Base-by-base conservation (phyloP, 805 yeast genomes). In the Starmerella riodocensis region DNA sequence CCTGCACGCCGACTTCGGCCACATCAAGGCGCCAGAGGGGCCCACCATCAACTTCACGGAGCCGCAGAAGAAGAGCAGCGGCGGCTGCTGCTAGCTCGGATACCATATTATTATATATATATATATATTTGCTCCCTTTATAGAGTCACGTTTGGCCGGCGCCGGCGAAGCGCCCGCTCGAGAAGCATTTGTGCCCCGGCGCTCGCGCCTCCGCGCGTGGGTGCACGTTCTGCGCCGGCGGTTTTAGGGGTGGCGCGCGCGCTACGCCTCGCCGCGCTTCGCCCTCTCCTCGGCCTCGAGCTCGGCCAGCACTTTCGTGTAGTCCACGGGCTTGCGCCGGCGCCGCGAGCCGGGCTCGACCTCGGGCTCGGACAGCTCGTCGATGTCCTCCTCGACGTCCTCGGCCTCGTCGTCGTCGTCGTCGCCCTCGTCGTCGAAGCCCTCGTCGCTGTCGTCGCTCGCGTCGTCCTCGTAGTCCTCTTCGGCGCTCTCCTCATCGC, bases 41-140 rank as follows among this genome's bases (percentile, higher is more conserved):
- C 93, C 88, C 50, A 85, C 95, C 20, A 86, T 88, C 58, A 74
- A 82, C 46, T 76, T 88, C 60, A 83, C 96, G 4, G 96, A 93
- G 44, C 95, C 95, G 37, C 83, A 80, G 54, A 76, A 76, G 56
- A 77, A 74, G 58, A 69, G 66, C 54, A 62, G 58, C 45, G 61
- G 61, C 45, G 66, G 67, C 54, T 84, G 95, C 64, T 84, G 94
- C 66, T 84, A 64, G 53, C 11, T 36, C 19, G 25, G 29, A 12
- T 18, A 30, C 22, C 16, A 17, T 30, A n/a, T 16, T n/a, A 3
- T 34, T 9, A 20, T 32, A 24, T 17, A 27, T 34, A 28, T 17
- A 25, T 24, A 14, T 24, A 18, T 16, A 16, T 14, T 24, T 7
- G 30, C n/a, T n/a, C n/a, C n/a, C n/a, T n/a, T n/a, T n/a, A n/a